Evolutionary conservation across 2,329 filamentous ascomycete species (phyloP), one percentile per base, ranked within the genome.

Genomic region (Albifimbria verrucaria): DNA sequence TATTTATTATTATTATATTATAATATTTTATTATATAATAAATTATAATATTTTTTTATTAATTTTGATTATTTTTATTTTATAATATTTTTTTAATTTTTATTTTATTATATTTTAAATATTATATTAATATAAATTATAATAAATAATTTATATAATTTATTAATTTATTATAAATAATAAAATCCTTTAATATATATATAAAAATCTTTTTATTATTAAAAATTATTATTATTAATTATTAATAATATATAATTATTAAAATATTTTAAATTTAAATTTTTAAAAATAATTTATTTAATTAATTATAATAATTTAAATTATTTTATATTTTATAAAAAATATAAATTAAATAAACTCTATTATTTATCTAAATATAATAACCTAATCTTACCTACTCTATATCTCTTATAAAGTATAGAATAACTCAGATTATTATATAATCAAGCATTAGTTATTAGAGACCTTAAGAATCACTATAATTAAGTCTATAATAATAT

Each of bases 271-370:
- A 36, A 36, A 36, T 10, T 10, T 9, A 36, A 36, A 10, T 36
- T 10, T 10, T 36, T 10, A 10, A 36, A n/a, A 36, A 10, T 10
- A n/a, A 10, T 10, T 36, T 10, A 36, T 10, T 10, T 9, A 36
- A 10, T 10, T 9, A 10, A 36, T 10, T 10, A n/a, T n/a, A n/a
- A n/a, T n/a, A n/a, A n/a, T n/a, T n/a, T n/a, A n/a, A n/a, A 10
- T 10, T 36, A 10, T 52, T 32, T 49, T 52, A 32, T 51, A n/a
- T 11, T 32, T 49, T 32, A 25, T 56, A 21, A 51, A 49, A 51
- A 25, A 21, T 51, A 20, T 32, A 41, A 36, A 36, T 36, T 55
- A 49, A 36, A 36, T 50, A 5, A n/a, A n/a, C n/a, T n/a, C n/a
- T n/a, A n/a, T n/a, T n/a, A n/a, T n/a, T n/a, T n/a, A n/a, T n/a